phyloP scores from a whole-genome alignment of 495 filamentous ascomycete genomes.

The Oleoguttula mirabilis region DNA sequence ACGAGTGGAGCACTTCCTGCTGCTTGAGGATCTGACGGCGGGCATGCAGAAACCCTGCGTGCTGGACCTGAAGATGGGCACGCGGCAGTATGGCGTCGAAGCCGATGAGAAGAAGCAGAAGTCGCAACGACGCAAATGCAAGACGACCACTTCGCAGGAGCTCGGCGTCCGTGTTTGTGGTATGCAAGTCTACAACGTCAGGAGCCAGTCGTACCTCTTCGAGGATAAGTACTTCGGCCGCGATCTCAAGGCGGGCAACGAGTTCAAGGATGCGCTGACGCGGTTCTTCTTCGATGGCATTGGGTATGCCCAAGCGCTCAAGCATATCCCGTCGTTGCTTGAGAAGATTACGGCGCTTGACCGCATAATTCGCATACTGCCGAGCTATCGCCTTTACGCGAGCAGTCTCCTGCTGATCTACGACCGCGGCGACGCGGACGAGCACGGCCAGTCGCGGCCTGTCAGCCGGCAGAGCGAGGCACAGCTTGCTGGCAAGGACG shows the following conservation, averaged over 20 bases:
- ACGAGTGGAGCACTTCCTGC: slow-evolving; percentile 80
- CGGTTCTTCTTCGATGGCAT: slow-evolving; percentile 89
- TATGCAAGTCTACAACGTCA: slow-evolving; percentile 88
- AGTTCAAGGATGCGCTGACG: slow-evolving; percentile 81
- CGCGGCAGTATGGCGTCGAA: slow-evolving; percentile 95
- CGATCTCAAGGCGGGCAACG: slow-evolving; percentile 71
- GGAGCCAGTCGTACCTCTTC: slow-evolving; percentile 70
- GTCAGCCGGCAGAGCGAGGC: slow-evolving; percentile 25
- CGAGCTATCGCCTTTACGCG: slow-evolving; percentile 89
- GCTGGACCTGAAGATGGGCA: slow-evolving; percentile 97
- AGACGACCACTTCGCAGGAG: slow-evolving; percentile 79
- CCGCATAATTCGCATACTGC: slow-evolving; percentile 62
- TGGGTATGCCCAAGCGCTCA: slow-evolving; percentile 58
- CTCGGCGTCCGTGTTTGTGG: slow-evolving; percentile 90
- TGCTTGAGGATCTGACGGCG: slow-evolving; percentile 92
- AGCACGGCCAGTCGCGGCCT: slow-evolving; percentile 24
- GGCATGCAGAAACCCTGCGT: slow-evolving; percentile 95
- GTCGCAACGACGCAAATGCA: slow-evolving; percentile 86
- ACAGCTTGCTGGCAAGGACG: slow-evolving; percentile 38
- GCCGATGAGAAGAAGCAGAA: slow-evolving; percentile 82
- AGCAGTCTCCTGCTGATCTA: slow-evolving; percentile 91
- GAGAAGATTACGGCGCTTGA: slow-evolving; percentile 73
- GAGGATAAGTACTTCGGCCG: slow-evolving; percentile 97
- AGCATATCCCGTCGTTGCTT: slow-evolving; percentile 77
- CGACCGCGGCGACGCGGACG: slow-evolving; percentile 51